Evolutionary conservation across 2,329 filamentous ascomycete species (phyloP).

Genomic region (Stagonosporopsis chrysanthemi): DNA sequence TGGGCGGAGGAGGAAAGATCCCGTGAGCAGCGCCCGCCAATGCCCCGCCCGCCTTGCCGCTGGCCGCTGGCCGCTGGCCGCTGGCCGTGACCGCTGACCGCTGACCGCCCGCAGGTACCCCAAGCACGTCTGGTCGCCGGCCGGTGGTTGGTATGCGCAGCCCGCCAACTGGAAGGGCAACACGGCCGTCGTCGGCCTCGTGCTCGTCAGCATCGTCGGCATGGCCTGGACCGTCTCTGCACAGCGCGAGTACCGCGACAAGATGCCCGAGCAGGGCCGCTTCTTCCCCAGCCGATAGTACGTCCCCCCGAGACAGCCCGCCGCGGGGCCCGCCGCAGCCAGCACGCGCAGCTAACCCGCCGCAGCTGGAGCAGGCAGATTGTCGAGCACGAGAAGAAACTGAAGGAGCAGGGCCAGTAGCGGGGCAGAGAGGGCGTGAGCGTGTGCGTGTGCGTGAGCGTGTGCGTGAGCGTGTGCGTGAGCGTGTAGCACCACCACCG

Average conservation of each 20-base stretch:
- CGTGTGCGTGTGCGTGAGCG: too few relatives aligned
- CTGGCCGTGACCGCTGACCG: too few relatives aligned
- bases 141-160: slow-evolving; percentile 97
- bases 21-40: slow-evolving; percentile 57
- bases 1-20: slow-evolving; percentile 72
- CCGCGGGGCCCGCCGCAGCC: background rate
- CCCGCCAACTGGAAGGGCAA: slow-evolving; percentile 95
- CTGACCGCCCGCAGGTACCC: slow-evolving; percentile 72
- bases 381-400: slow-evolving; percentile 69
- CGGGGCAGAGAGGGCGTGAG: background rate
- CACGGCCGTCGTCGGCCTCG: slow-evolving; percentile 76
- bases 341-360: slow-evolving; percentile 34
- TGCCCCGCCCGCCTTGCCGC: slow-evolving; percentile 16
- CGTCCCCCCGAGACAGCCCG: slow-evolving; percentile 47
- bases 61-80: too few relatives aligned
- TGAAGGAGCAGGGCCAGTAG: slow-evolving; percentile 44
- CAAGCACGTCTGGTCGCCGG: slow-evolving; percentile 99
- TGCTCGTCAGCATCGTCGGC: slow-evolving; percentile 72
- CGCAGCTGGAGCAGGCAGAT: slow-evolving; percentile 75
- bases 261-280: slow-evolving; percentile 76
- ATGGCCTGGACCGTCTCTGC: slow-evolving; percentile 76
- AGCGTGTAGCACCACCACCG: slow-evolving; percentile 3
- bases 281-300: slow-evolving; percentile 89
- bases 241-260: slow-evolving; percentile 73
- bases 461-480: too few relatives aligned